Percentiles rank a stretch among this genome's conserved stretches.
phyloP scores from a whole-genome alignment of 208 protist species.

The Strigomonas galati region DNA sequence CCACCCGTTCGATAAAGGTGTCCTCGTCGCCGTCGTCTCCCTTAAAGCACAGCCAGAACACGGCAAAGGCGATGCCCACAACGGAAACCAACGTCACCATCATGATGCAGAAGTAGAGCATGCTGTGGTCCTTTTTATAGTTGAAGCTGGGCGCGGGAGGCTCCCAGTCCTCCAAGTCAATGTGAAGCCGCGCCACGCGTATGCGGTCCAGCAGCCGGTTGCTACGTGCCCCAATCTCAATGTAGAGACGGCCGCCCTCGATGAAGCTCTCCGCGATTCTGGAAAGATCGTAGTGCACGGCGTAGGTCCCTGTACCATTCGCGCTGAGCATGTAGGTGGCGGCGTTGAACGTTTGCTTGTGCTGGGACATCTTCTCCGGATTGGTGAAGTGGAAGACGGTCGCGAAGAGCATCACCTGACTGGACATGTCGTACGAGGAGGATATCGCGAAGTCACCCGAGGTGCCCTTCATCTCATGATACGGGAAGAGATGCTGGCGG shows the following conservation, averaged over 20 bases:
- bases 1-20: conserved; percentile 45
- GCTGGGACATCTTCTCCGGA: conserved; percentile 56
- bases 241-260: background rate
- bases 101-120: background rate
- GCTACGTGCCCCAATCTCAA: background rate
- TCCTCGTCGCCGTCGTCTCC: conserved; percentile 80
- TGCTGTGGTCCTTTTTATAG: background rate
- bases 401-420: no score
- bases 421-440: no score
- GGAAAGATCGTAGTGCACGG: conserved; percentile 20
- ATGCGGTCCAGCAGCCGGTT: background rate
- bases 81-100: no score
- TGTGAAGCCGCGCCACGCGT: background rate
- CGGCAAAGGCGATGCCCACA: background rate
- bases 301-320: conserved; percentile 66
- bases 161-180: conserved; percentile 63
- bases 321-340: conserved; percentile 80
- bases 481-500: no score
- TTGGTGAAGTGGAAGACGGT: no score
- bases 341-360: conserved; percentile 72
- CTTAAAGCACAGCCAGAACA: conserved; percentile 21
- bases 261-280: no score
- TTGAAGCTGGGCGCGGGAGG: conserved; percentile 22
- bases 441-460: no score
- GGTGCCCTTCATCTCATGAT: no score